phyloP scores from a whole-genome alignment of 768 basidiomycete species.

The Crassisporium funariophilum region DNA sequence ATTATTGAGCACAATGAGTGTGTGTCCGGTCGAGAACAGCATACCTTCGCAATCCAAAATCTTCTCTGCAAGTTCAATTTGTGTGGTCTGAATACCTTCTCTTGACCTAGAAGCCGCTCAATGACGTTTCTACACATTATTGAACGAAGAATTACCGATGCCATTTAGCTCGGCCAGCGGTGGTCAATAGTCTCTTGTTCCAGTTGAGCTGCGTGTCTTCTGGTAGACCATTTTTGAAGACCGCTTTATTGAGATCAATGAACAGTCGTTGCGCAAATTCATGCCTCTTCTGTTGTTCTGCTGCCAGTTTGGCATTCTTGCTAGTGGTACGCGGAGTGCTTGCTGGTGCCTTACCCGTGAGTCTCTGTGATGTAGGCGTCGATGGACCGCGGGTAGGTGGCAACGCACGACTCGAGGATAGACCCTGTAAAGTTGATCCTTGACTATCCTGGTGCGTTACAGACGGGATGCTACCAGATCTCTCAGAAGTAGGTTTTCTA shows the following conservation, averaged over 20 bases:
- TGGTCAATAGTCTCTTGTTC: slow-evolving; percentile 66
- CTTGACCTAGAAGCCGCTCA: slow-evolving; percentile 42
- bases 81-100: slow-evolving; percentile 58
- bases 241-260: slow-evolving; percentile 53
- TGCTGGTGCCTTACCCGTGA: slow-evolving; percentile 9
- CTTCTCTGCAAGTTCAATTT: slow-evolving; percentile 82
- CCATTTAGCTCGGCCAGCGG: slow-evolving; percentile 72
- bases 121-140: neutral
- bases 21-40: slow-evolving; percentile 10
- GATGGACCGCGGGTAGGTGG: too few species aligned
- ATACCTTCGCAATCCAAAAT: slow-evolving; percentile 77
- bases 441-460: too few species aligned
- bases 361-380: too few species aligned
- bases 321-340: slow-evolving; percentile 23
- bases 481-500: neutral
- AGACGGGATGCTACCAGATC: too few species aligned
- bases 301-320: slow-evolving; percentile 45
- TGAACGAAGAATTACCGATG: slow-evolving; percentile 43
- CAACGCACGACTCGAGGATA: neutral
- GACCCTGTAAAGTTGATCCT: too few species aligned
- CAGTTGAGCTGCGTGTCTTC: slow-evolving; percentile 58
- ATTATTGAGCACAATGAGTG: neutral
- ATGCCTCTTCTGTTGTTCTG: slow-evolving; percentile 46
- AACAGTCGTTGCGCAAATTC: slow-evolving; percentile 64
- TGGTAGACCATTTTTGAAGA: slow-evolving; percentile 61